Evolutionary conservation across 78 protist species (phyloP).

Genomic region (Fonticula alba): DNA sequence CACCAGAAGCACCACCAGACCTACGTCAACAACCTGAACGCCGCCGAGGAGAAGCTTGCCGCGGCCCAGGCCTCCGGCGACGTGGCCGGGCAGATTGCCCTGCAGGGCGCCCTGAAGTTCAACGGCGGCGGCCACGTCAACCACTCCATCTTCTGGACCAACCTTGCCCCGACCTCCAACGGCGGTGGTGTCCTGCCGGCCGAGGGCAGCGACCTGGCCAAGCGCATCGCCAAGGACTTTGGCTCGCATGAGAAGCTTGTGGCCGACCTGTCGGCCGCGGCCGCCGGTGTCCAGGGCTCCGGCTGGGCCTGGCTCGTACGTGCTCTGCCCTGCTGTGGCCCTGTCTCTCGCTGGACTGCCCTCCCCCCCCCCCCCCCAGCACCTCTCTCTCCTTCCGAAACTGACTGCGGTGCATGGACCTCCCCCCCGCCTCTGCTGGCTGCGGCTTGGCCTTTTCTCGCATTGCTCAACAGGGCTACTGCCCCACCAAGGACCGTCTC

Average conservation of each 20-base stretch:
- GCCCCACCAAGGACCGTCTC: conserved; percentile 18
- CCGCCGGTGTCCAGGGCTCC: conserved; percentile 74
- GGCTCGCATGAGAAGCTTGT: conserved; percentile 46
- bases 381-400: no score
- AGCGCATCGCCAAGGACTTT: conserved; percentile 4
- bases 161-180: conserved; percentile 48
- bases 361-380: no score
- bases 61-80: conserved; percentile 36
- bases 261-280: conserved; percentile 30
- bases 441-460: neutral
- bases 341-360: no score
- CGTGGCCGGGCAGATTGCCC: conserved; percentile 30
- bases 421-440: no score
- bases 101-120: conserved; percentile 63
- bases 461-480: conserved; percentile 47
- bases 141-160: conserved; percentile 80
- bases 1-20: conserved; percentile 52
- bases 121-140: conserved; percentile 87
- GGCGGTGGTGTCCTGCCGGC: conserved; percentile 48
- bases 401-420: no score
- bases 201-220: conserved; percentile 11
- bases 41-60: conserved; percentile 43
- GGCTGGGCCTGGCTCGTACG: conserved; percentile 52
- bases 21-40: conserved; percentile 62
- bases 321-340: neutral